These are phyloP conservation scores for Leishmania lainsoni DNA, from an alignment of 208 protist species.

Conservation along the genomic window DNA sequence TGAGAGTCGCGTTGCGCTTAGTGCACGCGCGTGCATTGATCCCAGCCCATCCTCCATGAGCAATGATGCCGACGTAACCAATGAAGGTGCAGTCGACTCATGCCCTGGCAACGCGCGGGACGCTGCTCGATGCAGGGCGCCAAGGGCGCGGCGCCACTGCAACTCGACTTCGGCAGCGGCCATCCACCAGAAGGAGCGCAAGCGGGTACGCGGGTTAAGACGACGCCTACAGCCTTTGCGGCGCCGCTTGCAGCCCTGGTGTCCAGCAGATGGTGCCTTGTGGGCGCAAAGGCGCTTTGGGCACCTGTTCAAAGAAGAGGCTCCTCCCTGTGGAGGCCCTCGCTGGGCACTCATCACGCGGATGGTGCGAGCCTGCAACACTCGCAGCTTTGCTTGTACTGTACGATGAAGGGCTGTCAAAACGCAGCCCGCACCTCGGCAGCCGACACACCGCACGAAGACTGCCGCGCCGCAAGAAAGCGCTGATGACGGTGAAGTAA, in stretches of 20 bases:
- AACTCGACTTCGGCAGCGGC: constrained; percentile 19
- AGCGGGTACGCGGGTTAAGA: background rate
- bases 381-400: constrained; percentile 40
- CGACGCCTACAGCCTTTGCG: background rate
- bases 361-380: constrained; percentile 8
- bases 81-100: background rate
- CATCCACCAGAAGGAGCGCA: constrained; percentile 36
- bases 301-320: background rate
- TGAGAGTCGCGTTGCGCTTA: constrained; percentile 13
- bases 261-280: background rate
- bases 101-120: background rate
- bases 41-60: constrained; percentile 11
- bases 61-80: background rate
- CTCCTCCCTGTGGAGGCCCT: background rate
- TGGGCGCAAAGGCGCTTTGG: background rate
- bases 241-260: background rate
- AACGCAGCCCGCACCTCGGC: constrained; percentile 54
- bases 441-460: constrained; percentile 44
- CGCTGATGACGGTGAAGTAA: constrained; percentile 31
- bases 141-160: constrained; percentile 26
- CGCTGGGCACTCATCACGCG: background rate
- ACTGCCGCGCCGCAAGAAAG: constrained; percentile 32
- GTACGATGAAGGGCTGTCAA: constrained; percentile 49
- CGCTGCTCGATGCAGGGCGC: background rate
- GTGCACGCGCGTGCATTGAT: constrained; percentile 18